These are phyloP conservation scores for Allium fistulosum DNA, from an alignment of 106 monocot genomes.

Conservation along the genomic window DNA sequence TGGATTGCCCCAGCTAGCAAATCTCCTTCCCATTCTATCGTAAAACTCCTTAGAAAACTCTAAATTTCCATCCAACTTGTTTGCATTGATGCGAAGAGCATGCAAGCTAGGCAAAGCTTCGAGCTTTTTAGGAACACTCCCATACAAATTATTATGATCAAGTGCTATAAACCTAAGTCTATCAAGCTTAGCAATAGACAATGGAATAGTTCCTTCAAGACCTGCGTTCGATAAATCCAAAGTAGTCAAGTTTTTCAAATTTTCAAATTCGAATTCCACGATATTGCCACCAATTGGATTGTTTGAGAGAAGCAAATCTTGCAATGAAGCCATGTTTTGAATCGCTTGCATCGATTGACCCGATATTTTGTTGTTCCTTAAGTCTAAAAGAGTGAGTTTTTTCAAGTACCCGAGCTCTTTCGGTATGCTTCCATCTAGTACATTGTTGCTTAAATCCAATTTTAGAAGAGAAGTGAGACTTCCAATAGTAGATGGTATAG, in stretches of 20 bases:
- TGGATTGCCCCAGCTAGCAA: constrained; percentile 76
- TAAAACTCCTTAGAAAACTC: constrained; percentile 52
- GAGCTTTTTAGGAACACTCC: constrained; percentile 32
- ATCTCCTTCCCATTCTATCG: constrained; percentile 63
- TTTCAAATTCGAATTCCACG: constrained; percentile 24
- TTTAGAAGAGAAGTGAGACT: constrained; percentile 49
- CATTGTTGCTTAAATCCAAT: constrained; percentile 74
- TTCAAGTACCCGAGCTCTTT: constrained; percentile 33
- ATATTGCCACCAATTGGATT: constrained; percentile 62
- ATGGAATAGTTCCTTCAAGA: constrained; percentile 44
- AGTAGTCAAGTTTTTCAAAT: constrained; percentile 36
- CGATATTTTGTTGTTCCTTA: constrained; percentile 59
- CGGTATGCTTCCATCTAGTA: constrained; percentile 42
- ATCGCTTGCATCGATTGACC: constrained; percentile 27
- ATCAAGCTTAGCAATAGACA: constrained; percentile 32
- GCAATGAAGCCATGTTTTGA: constrained; percentile 38
- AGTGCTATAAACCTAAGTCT: constrained; percentile 59
- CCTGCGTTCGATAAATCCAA: constrained; percentile 55
- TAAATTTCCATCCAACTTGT: constrained; percentile 58
- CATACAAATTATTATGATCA: constrained; percentile 49
- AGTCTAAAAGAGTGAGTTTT: constrained; percentile 57
- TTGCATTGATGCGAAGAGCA: constrained; percentile 54
- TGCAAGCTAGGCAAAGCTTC: constrained; percentile 33
- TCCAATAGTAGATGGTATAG: constrained; percentile 41
- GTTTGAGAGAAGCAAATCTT: constrained; percentile 64